These are phyloP conservation scores for Conoideocrella luteorostrata DNA, from an alignment of 2,329 filamentous ascomycete species.

Conservation along the genomic window DNA sequence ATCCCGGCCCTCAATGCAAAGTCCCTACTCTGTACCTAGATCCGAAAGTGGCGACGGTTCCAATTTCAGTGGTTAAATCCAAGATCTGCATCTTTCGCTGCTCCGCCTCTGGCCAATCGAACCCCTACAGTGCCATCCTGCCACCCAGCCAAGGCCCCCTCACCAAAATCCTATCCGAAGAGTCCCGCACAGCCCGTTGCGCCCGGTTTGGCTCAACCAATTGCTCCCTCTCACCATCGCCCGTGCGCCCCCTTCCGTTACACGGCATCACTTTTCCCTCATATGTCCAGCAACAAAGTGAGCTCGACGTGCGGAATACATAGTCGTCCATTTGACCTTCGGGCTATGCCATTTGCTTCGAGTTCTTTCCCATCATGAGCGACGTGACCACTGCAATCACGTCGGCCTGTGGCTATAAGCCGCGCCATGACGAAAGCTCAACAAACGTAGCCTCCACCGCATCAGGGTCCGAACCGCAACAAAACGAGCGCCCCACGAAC, in stretches of 20 bases:
- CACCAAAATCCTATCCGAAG: too few species aligned
- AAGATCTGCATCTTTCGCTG: too few species aligned
- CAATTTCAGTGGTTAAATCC: too few species aligned
- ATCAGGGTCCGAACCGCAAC: constrained; percentile 34
- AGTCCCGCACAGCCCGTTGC: too few species aligned
- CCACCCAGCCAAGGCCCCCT: too few species aligned
- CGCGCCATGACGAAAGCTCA: constrained; percentile 18
- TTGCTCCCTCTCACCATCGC: constrained; percentile 1
- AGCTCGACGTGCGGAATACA: background rate
- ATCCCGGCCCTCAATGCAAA: too few species aligned
- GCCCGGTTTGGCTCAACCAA: constrained; percentile 7
- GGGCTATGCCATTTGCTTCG: background rate
- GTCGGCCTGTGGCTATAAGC: constrained; percentile 28
- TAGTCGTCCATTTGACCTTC: background rate
- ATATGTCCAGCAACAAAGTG: background rate
- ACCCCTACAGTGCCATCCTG: too few species aligned
- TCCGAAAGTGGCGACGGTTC: too few species aligned
- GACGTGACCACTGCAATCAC: constrained; percentile 32
- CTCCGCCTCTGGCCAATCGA: too few species aligned
- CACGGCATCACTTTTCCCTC: background rate
- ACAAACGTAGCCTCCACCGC: constrained; percentile 31
- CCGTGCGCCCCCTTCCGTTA: background rate
- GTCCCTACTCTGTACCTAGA: too few species aligned
- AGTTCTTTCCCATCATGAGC: constrained; percentile 23
- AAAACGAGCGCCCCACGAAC: constrained; percentile 19